A percentile compares a stretch with the other conserved stretches of the same genome.
Conservation (phyloP, 1,139 yeast species). For the Geotrichum armillariae region DNA sequence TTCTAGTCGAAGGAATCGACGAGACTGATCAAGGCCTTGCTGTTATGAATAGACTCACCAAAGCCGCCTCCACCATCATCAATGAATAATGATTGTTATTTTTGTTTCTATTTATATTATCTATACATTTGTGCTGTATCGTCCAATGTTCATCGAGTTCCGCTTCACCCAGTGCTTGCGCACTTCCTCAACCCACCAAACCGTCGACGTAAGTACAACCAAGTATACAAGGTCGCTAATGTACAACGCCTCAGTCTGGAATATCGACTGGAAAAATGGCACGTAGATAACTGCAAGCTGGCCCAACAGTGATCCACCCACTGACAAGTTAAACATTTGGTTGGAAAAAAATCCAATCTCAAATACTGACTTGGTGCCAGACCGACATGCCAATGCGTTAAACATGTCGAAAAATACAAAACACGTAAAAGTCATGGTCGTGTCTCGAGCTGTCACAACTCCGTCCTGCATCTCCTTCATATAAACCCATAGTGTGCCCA, state of each 20-base stretch:
- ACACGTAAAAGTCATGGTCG: constrained; percentile 98
- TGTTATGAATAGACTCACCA: constrained; percentile 83
- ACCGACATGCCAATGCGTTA: constrained; percentile 91
- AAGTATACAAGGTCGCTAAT: constrained; percentile 67
- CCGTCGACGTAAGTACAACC: constrained; percentile 66
- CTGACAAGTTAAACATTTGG: constrained; percentile 90
- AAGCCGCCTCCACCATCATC: constrained; percentile 66
- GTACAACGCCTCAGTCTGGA: constrained; percentile 88
- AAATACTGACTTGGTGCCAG: constrained; percentile 75
- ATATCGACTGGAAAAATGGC: constrained; percentile 86
- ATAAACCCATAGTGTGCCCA: constrained; percentile 85
- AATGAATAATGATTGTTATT: neutral
- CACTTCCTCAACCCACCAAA: constrained; percentile 80
- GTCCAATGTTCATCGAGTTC: constrained; percentile 7
- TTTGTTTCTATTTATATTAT: neutral
- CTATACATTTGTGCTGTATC: constrained; percentile 19
- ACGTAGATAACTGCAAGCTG: constrained; percentile 90
- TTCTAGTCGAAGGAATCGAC: constrained; percentile 72
- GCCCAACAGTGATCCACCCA: constrained; percentile 85
- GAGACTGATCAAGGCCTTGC: constrained; percentile 84
- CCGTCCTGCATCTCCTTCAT: constrained; percentile 77
- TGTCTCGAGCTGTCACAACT: constrained; percentile 84
- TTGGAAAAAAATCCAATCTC: constrained; percentile 73
- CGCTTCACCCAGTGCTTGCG: constrained; percentile 51
- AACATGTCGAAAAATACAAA: constrained; percentile 95